These are phyloP conservation scores for Candida xiaguanensis DNA, from an alignment of 805 yeast genomes.

Conservation along the genomic window DNA sequence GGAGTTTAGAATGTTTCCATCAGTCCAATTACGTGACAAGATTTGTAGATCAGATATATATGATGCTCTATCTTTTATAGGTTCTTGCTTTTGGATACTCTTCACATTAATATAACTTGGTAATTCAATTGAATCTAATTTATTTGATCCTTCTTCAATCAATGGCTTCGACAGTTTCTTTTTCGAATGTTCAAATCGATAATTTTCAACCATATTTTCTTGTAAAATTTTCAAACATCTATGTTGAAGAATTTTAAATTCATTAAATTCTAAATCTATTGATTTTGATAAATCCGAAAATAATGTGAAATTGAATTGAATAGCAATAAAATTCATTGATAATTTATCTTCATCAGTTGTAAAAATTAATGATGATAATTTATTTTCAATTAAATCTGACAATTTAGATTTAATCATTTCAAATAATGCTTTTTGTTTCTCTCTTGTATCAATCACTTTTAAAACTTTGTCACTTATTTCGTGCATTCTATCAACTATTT, in stretches of 20 bases:
- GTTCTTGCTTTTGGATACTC: constrained; percentile 18
- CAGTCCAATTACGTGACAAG: constrained; percentile 9
- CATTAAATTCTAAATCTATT: constrained; percentile 1
- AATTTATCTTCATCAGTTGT: constrained; percentile 34
- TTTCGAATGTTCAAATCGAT: constrained; percentile 5
- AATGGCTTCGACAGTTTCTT: neutral
- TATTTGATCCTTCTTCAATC: neutral
- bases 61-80: neutral
- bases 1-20: neutral
- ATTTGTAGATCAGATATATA: constrained; percentile 9
- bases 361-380: constrained; percentile 20
- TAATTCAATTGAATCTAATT: constrained; percentile 29
- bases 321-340: constrained; percentile 19
- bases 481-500: constrained; percentile 1
- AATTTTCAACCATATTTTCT: constrained; percentile 15
- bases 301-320: constrained; percentile 28
- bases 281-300: constrained; percentile 14
- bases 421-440: constrained; percentile 11
- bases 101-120: constrained; percentile 36
- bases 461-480: constrained; percentile 1
- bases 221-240: constrained; percentile 13
- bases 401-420: constrained; percentile 19
- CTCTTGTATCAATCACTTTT: neutral
- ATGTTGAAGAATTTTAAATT: constrained; percentile 7
- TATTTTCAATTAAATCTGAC: constrained; percentile 22